Conservation (phyloP, 208 protist genomes). For the Trypanosoma congolense region DNA sequence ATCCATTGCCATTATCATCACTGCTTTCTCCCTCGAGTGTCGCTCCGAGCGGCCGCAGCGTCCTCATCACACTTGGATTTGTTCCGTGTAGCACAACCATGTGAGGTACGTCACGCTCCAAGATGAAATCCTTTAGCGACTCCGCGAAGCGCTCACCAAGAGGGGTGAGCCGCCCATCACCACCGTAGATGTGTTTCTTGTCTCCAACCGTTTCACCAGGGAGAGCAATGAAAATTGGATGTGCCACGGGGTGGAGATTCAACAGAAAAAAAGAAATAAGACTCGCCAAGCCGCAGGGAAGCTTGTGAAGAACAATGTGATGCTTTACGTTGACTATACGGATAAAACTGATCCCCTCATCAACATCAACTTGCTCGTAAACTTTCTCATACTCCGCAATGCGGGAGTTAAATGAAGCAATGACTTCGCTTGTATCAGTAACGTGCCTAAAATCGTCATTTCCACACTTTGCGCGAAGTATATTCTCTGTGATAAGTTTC, state of each 20-base stretch:
- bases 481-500: slow-evolving; percentile 85
- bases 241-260: slow-evolving; percentile 84
- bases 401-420: slow-evolving; percentile 71
- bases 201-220: slow-evolving; percentile 77
- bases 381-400: slow-evolving; percentile 88
- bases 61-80: slow-evolving; percentile 66
- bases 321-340: slow-evolving; percentile 88
- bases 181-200: slow-evolving; percentile 60
- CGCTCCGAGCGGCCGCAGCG: slow-evolving; percentile 49
- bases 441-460: slow-evolving; percentile 89
- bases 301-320: slow-evolving; percentile 77
- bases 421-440: slow-evolving; percentile 70
- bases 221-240: slow-evolving; percentile 81
- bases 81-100: slow-evolving; percentile 85
- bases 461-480: slow-evolving; percentile 82
- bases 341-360: slow-evolving; percentile 71
- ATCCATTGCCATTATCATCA: slow-evolving; percentile 1
- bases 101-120: slow-evolving; percentile 76
- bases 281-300: slow-evolving; percentile 63
- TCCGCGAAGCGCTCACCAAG: slow-evolving; percentile 55
- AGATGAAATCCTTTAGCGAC: slow-evolving; percentile 71
- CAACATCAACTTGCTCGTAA: slow-evolving; percentile 73
- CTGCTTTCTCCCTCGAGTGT: slow-evolving; percentile 16
- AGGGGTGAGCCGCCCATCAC: slow-evolving; percentile 65
- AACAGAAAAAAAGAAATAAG: slow-evolving; percentile 85